Base-by-base conservation (phyloP, 495 filamentous ascomycete species). In the Penicillium cosmopolitanum region DNA sequence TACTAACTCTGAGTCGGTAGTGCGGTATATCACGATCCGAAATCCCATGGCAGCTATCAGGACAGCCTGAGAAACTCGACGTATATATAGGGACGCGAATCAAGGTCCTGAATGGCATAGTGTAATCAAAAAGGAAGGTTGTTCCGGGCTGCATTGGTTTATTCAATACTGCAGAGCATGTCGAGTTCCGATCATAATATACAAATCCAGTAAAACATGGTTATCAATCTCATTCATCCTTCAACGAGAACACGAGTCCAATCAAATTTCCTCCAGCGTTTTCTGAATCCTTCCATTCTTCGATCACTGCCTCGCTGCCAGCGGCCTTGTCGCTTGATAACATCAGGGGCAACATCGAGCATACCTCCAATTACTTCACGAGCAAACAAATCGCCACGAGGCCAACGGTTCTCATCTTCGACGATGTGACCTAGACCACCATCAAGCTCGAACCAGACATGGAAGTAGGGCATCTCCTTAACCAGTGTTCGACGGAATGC, bases 381-480 rank as follows among this genome's bases (percentile, higher is more conserved):
- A 1, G 94, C 95, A 75, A 98, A 98, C 50, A 97, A 74, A 77
- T 98, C 95, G 2, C 94, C 94, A 62, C 82, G 88, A 1, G 96
- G 96, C 95, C 96, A 98, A 54, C 87, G 80, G 57, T 87, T 84
- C 43, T 84, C 79, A 67, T 98, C 92, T 74, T 98, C 95, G 10
- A 98, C 89, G 31, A 98, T 82, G 69, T 98, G 95, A 0, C 92
- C 95, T 54, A 98, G 68, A 2, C 95, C 95, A 5, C 96, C 96
- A 69, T 98, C 92, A 7, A 98, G 73, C 58, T 86, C 84, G 69
- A 98, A 97, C 93, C 93, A 98, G 15, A 92, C 93, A 63, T 98
- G 95, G 73, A 98, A 98, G 70, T 98, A 98, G 23, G 95, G 95
- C 93, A 96, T 96, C 77, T 98, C 95, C 78, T 96, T 97, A 23